Evolutionary conservation across 164 flowering plant genomes (phyloP), one percentile per base, ranked within the genome.

Genomic region (Umbilicus rupestris): DNA sequence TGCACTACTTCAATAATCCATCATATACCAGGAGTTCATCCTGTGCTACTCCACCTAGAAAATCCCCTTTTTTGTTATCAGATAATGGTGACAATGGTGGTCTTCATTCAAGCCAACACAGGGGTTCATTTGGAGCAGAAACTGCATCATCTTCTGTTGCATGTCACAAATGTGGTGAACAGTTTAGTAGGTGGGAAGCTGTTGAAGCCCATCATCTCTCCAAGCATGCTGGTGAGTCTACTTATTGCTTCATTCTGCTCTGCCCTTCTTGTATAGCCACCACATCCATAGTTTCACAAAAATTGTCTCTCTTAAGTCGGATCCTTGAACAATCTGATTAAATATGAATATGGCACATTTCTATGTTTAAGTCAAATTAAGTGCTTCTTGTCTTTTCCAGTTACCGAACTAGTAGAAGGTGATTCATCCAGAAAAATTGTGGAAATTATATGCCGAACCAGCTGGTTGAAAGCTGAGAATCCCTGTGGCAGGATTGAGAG

Each of bases 191-290:
- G 73, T 88, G 89, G 95, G 95, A 91, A 72, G 91, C 89, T 75
- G 85, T 81, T 73, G 97, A 94, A 77, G 72, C 84, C 1, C 98
- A 94, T 71, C 98, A 94, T 72, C 89, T 94, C 70, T 89, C 96
- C 62, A 86, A 83, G 70, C 98, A 94, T 82, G 98, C 97, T 73
- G 97, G 98, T 94, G 67, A 80, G 76, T 50, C 26, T 11, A 22
- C 57, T 68, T 45, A 29, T 26, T 46, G 19, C 9, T 11, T 11
- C 22, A 20, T 19, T n/a, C n/a, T n/a, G n/a, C n/a, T n/a, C n/a
- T n/a, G n/a, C n/a, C n/a, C n/a, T n/a, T n/a, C n/a, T n/a, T n/a
- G n/a, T n/a, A n/a, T n/a, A n/a, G n/a, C n/a, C n/a, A n/a, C n/a
- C n/a, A n/a, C n/a, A n/a, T n/a, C n/a, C n/a, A n/a, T n/a, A n/a